These are phyloP conservation scores for Acarospora socialis DNA, from an alignment of 2,329 filamentous ascomycete genomes.

Conservation along the genomic window DNA sequence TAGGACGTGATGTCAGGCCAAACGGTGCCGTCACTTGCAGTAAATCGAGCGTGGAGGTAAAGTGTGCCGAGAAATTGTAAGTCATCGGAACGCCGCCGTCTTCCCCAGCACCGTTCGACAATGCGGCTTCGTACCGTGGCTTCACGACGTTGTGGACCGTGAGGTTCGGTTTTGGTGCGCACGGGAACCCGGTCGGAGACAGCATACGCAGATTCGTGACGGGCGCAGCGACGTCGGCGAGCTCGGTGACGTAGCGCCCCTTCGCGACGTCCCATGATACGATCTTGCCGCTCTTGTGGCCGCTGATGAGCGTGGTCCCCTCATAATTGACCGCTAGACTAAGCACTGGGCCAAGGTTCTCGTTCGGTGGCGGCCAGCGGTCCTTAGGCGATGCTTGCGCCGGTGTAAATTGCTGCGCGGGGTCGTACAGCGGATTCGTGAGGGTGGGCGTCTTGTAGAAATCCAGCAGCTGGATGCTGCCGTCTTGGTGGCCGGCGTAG, in stretches of 20 bases:
- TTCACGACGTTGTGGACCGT: constrained; percentile 55
- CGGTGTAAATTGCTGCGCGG: constrained; percentile 42
- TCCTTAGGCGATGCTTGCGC: constrained; percentile 40
- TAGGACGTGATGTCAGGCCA: constrained; percentile 6
- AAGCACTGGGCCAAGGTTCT: constrained; percentile 50
- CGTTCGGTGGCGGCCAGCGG: constrained; percentile 38
- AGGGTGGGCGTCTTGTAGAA: constrained; percentile 42
- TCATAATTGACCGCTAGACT: constrained; percentile 69
- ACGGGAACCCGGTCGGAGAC: constrained; percentile 39
- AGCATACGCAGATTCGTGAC: constrained; percentile 72
- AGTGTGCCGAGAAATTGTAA: constrained; percentile 28
- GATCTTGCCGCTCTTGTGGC: constrained; percentile 67
- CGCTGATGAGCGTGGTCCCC: constrained; percentile 63
- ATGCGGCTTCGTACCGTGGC: constrained; percentile 39
- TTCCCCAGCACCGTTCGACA: constrained; percentile 16
- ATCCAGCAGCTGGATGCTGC: constrained; percentile 65
- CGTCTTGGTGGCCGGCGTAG: constrained; percentile 68
- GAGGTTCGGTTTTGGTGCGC: constrained; percentile 26
- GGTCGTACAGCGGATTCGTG: constrained; percentile 25
- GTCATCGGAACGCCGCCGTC: constrained; percentile 27
- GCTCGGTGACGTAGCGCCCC: constrained; percentile 49
- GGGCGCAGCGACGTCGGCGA: constrained; percentile 62
- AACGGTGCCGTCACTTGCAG: too few species aligned
- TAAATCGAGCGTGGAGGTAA: constrained; percentile 16
- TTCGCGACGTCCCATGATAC: constrained; percentile 67